Conservation (phyloP, 441 rosid genomes). For the Populus tomentosa region DNA sequence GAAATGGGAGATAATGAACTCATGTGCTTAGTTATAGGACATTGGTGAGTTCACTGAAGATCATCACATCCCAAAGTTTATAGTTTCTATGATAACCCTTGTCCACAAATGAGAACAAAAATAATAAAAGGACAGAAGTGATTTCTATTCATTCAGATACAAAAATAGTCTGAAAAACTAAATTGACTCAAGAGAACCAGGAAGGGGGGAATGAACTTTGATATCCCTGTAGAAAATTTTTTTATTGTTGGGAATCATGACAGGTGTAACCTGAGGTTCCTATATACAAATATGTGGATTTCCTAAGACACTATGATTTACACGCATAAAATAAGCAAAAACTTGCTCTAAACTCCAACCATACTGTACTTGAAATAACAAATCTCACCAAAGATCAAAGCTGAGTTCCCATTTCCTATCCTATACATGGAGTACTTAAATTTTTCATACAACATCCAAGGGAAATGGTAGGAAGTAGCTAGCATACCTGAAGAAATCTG, state of each 20-base stretch:
- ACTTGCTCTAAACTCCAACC: too few species aligned
- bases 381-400: too few species aligned
- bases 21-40: neutral
- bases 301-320: too few species aligned
- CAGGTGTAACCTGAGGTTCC: too few species aligned
- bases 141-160: neutral
- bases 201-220: too few species aligned
- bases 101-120: neutral
- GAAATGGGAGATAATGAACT: neutral
- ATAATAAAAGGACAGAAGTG: neutral
- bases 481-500: constrained; percentile 83
- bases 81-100: neutral
- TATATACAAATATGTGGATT: too few species aligned
- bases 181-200: too few species aligned
- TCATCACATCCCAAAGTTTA: neutral
- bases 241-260: too few species aligned
- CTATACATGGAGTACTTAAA: neutral
- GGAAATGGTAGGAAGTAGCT: neutral
- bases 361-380: too few species aligned
- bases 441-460: neutral
- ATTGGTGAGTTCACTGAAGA: neutral
- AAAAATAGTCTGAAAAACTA: neutral
- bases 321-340: too few species aligned
- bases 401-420: neutral
- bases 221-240: too few species aligned